phyloP scores from a whole-genome alignment of 1,284 basidiomycete species.

The Cerrena zonata region DNA sequence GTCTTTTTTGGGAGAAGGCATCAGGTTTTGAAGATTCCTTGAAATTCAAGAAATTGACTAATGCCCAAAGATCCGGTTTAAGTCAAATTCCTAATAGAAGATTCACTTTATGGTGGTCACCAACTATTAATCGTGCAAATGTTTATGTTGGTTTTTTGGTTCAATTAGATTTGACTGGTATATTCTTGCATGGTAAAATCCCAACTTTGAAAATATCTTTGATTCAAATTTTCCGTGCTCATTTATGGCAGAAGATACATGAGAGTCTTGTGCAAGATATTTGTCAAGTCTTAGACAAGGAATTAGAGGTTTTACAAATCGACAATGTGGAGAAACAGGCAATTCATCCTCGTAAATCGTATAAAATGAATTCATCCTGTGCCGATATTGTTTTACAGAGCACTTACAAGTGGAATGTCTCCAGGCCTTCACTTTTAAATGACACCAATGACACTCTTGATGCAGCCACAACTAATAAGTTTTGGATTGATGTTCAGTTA shows the following conservation, averaged over 20 bases:
- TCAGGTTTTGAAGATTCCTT: slow-evolving; percentile 95
- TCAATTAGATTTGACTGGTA: slow-evolving; percentile 93
- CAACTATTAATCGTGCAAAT: slow-evolving; percentile 95
- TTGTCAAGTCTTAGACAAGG: slow-evolving; percentile 99
- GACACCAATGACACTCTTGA: slow-evolving; percentile 96
- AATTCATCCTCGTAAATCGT: slow-evolving; percentile 98
- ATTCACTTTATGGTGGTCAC: slow-evolving; percentile 99
- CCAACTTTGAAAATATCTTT: slow-evolving; percentile 95
- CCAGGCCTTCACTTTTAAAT: slow-evolving; percentile 90
- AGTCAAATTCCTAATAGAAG: slow-evolving; percentile 99
- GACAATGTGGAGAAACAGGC: slow-evolving; percentile 99
- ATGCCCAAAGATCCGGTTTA: slow-evolving; percentile 92
- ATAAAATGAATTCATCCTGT: slow-evolving; percentile 98
- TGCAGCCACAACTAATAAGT: slow-evolving; percentile 96
- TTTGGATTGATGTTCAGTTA: slow-evolving; percentile 97
- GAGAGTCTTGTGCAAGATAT: slow-evolving; percentile 96
- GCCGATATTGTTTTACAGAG: slow-evolving; percentile 97
- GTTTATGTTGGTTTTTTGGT: slow-evolving; percentile 99
- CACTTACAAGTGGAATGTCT: slow-evolving; percentile 97
- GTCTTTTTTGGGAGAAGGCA: slow-evolving; percentile 94
- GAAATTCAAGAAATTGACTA: slow-evolving; percentile 94
- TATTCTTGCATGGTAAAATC: slow-evolving; percentile 96
- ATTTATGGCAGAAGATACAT: slow-evolving; percentile 98
- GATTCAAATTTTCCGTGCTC: slow-evolving; percentile 99
- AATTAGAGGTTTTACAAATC: slow-evolving; percentile 95